phyloP scores from a whole-genome alignment of 345 rosid genomes.

The Bruguiera sexangula region DNA sequence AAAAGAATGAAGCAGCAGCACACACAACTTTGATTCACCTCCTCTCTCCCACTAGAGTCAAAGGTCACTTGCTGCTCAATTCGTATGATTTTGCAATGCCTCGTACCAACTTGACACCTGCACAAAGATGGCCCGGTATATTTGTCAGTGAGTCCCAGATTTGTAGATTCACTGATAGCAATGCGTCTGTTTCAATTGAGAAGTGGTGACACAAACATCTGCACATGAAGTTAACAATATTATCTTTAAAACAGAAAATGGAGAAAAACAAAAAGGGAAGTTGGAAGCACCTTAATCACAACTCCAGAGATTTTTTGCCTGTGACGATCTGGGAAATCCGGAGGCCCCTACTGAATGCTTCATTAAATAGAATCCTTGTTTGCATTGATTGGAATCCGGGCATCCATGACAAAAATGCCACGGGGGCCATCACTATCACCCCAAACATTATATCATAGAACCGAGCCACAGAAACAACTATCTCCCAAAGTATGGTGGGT shows the following conservation, averaged over 20 bases:
- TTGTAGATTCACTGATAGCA: background rate
- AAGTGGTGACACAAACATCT: no score
- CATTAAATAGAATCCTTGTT: constrained; percentile 80
- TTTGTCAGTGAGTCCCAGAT: background rate
- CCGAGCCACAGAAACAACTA: constrained; percentile 76
- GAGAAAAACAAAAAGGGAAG: background rate
- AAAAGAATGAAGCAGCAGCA: background rate
- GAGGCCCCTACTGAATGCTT: constrained; percentile 87
- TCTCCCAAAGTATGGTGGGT: constrained; percentile 58
- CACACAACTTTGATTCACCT: background rate
- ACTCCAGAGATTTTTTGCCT: constrained; percentile 57
- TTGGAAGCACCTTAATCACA: constrained; percentile 33
- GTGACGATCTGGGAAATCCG: constrained; percentile 77
- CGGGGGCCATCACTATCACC: constrained; percentile 75
- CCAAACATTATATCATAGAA: constrained; percentile 76
- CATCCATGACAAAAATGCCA: constrained; percentile 87
- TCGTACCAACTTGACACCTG: background rate
- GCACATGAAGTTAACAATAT: background rate
- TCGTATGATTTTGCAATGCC: background rate
- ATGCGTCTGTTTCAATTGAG: background rate
- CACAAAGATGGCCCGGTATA: background rate
- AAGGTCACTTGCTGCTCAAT: background rate
- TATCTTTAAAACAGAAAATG: background rate
- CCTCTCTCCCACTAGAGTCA: background rate
- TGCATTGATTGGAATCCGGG: constrained; percentile 96